phyloP scores from a whole-genome alignment of 1,284 basidiomycete species.

The Tylopilus sp. region DNA sequence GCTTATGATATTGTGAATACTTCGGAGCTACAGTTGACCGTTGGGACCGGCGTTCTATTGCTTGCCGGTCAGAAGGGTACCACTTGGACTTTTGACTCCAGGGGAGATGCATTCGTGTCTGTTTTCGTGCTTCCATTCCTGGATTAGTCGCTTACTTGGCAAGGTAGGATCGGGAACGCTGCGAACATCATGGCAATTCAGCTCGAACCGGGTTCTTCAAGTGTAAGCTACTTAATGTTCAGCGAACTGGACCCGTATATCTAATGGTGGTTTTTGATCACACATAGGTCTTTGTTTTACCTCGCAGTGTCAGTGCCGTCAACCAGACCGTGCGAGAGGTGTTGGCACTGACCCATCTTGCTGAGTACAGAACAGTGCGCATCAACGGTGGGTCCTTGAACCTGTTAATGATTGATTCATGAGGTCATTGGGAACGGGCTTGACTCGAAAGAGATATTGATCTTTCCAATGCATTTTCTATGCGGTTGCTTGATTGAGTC shows the following conservation, averaged over 20 bases:
- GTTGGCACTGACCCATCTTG: neutral
- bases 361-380: neutral
- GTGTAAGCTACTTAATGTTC: neutral
- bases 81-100: neutral
- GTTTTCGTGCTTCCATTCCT: neutral
- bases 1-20: neutral
- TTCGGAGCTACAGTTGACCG: neutral
- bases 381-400: slow-evolving; percentile 1
- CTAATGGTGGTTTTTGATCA: neutral
- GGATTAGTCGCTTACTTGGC: neutral
- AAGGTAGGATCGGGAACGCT: neutral
- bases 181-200: neutral
- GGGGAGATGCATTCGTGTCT: neutral
- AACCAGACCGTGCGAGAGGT: neutral
- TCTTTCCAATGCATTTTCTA: neutral
- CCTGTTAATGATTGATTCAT: neutral
- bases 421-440: neutral
- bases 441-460: neutral
- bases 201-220: neutral
- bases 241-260: too few relatives aligned
- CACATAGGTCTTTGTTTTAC: neutral
- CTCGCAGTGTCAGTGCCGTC: neutral
- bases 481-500: neutral
- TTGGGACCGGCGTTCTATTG: neutral
- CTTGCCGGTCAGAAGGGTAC: neutral